Base-by-base conservation (phyloP, 768 basidiomycete genomes). In the Chalciporus piperatus region DNA sequence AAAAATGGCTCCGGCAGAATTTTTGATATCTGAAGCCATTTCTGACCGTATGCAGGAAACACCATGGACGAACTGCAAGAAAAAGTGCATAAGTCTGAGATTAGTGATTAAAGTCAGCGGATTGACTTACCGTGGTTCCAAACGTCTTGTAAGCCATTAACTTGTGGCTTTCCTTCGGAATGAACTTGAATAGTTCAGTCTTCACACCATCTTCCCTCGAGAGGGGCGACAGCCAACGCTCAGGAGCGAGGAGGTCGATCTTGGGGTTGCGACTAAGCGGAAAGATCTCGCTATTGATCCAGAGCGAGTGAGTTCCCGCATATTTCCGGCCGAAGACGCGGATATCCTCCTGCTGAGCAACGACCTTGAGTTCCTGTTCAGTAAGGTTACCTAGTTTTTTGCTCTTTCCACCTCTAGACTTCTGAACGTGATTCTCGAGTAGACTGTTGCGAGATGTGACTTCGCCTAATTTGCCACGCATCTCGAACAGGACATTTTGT, bases 131-230 rank as follows among this genome's bases (percentile, higher is more conserved):
- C 19, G 27, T 20, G 3, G 23, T 13, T n/a, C 42, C 28, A 28
- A 54, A 54, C 35, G 10, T 37, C 13, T 43, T 11, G 17, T 45
- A 9, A 6, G 16, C 32, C 48, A 54, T 54, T 25, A 50, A 17
- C 25, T 28, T 22, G 27, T 27, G 42, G 10, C 25, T 16, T 2
- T 35, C 2, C 17, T n/a, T 12, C 3, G 53, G 48, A 12, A 54
- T 45, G 39, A 50, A 54, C 25, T 43, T n/a, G 17, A 45, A 54
- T 11, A 54, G 14, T 17, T 54, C 48, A 3, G 48, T 33, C 41
- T 45, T 50, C 4, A 50, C 4, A 6, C 43, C 43, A 16, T 54
- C 53, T 25, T 54, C 48, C 12, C 50, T 54, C 11, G 48, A 17
- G 22, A 42, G 45, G 4, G 32, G 40, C 16, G 52, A 54, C 13